Evolutionary conservation across 2,329 filamentous ascomycete species (phyloP).

Genomic region (Epichloe hybrida): DNA sequence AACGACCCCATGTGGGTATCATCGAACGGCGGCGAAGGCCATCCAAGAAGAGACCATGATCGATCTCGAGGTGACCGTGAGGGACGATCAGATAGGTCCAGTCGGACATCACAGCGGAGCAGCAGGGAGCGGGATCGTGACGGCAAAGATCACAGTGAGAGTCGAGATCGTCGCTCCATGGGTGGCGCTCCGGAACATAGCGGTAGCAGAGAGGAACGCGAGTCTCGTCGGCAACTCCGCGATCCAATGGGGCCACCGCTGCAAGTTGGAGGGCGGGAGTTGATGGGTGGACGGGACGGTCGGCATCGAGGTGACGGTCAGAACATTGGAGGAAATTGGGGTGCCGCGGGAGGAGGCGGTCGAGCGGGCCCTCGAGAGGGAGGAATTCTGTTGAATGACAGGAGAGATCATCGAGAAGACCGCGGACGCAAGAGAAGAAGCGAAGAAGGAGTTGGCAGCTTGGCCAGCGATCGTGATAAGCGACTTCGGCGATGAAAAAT

Average conservation of each 20-base stretch:
- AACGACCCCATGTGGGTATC: conserved; percentile 26
- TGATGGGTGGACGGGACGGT: conserved; percentile 18
- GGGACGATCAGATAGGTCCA: conserved; percentile 25
- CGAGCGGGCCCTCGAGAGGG: conserved; percentile 19
- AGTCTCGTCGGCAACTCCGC: conserved; percentile 18
- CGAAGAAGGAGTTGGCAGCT: conserved; percentile 30
- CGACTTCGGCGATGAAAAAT: conserved; percentile 32
- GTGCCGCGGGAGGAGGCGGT: conserved; percentile 10
- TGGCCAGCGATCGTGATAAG: conserved; percentile 37
- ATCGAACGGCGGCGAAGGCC: conserved; percentile 19
- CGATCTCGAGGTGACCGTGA: conserved; percentile 31
- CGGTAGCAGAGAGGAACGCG: conserved; percentile 23
- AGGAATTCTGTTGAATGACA: conserved; percentile 18
- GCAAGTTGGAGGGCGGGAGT: conserved; percentile 17
- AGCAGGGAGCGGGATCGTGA: conserved; percentile 39
- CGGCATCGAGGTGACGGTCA: conserved; percentile 18
- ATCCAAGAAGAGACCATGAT: conserved; percentile 25
- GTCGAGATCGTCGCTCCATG: conserved; percentile 30
- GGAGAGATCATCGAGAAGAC: conserved; percentile 22
- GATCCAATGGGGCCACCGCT: conserved; percentile 17
- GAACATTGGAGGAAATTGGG: conserved; percentile 9
- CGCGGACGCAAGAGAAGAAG: conserved; percentile 28
- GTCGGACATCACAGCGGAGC: conserved; percentile 30
- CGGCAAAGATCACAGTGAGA: conserved; percentile 29
- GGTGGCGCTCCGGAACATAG: conserved; percentile 16